These are phyloP conservation scores for Trichomonascaceae sp. DNA, from an alignment of 1,139 yeast species.

Conservation along the genomic window DNA sequence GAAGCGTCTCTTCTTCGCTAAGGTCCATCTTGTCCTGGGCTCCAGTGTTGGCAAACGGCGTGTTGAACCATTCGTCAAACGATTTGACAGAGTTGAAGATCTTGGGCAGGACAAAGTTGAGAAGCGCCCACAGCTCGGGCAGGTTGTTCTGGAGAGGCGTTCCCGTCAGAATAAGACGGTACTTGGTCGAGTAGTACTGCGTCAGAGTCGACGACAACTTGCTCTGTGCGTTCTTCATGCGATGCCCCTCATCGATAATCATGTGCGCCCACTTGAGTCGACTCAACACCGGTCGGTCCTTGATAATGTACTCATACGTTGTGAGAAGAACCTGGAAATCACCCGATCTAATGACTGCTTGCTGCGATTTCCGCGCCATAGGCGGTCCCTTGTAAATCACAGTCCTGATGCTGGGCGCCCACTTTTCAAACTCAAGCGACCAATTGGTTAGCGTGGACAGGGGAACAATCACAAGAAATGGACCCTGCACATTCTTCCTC, in stretches of 20 bases:
- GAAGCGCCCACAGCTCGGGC: slow-evolving; percentile 94
- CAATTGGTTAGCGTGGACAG: slow-evolving; percentile 90
- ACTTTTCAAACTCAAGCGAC: slow-evolving; percentile 92
- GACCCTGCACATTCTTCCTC: slow-evolving; percentile 41
- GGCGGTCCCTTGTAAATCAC: slow-evolving; percentile 40
- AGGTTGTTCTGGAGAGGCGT: slow-evolving; percentile 93
- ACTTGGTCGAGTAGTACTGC: slow-evolving; percentile 67
- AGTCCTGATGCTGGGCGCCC: slow-evolving; percentile 50
- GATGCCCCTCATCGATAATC: slow-evolving; percentile 98
- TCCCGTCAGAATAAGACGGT: slow-evolving; percentile 88
- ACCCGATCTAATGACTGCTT: slow-evolving; percentile 55
- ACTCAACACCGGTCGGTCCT: slow-evolving; percentile 69
- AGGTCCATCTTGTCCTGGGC: slow-evolving; percentile 85
- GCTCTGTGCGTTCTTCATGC: slow-evolving; percentile 91
- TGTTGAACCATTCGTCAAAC: slow-evolving; percentile 97
- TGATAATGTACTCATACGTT: slow-evolving; percentile 59
- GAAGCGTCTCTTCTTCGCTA: slow-evolving; percentile 90
- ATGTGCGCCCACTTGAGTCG: slow-evolving; percentile 85
- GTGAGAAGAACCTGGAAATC: slow-evolving; percentile 85
- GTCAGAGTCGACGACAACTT: slow-evolving; percentile 76
- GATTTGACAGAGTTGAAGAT: slow-evolving; percentile 97
- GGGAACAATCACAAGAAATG: slow-evolving; percentile 88
- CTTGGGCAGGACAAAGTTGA: slow-evolving; percentile 88
- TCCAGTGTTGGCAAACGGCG: slow-evolving; percentile 96
- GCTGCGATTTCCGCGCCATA: slow-evolving; percentile 66